A percentile compares a stretch with the other conserved stretches of the same genome.
phyloP scores from a whole-genome alignment of 805 yeast species.

The Zygoascus ofunaensis region DNA sequence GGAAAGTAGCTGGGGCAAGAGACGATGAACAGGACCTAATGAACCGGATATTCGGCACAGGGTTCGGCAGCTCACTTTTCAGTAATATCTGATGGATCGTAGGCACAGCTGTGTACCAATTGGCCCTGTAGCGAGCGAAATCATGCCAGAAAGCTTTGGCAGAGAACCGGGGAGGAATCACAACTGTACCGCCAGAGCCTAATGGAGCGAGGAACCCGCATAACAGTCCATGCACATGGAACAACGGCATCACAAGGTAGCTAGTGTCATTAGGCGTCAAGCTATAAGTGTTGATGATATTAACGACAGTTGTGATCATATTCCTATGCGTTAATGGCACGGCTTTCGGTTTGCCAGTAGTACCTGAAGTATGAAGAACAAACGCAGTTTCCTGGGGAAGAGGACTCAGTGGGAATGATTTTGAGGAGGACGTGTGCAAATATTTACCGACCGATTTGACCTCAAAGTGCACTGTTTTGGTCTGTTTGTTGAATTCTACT shows the following conservation, averaged over 20 bases:
- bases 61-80: constrained; percentile 41
- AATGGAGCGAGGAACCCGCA: constrained; percentile 58
- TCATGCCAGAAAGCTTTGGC: constrained; percentile 56
- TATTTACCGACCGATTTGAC: constrained; percentile 24
- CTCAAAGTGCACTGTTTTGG: constrained; percentile 33
- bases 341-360: constrained; percentile 69
- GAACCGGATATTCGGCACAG: constrained; percentile 49
- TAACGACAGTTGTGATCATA: constrained; percentile 48
- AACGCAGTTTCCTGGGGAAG: constrained; percentile 48
- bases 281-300: constrained; percentile 51
- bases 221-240: constrained; percentile 68
- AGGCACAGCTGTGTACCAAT: constrained; percentile 73
- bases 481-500: constrained; percentile 36
- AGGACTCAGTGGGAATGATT: constrained; percentile 20
- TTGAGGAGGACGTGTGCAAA: background rate
- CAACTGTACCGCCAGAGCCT: constrained; percentile 48
- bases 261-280: constrained; percentile 42
- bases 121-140: constrained; percentile 41
- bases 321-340: constrained; percentile 63
- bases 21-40: constrained; percentile 67
- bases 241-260: constrained; percentile 66
- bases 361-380: constrained; percentile 65
- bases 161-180: constrained; percentile 55
- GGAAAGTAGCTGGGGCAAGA: constrained; percentile 56
- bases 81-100: constrained; percentile 63